A percentile compares a stretch with the other conserved stretches of the same genome.
Conservation (phyloP, 345 rosid genomes). For the Cochlearia excelsa region DNA sequence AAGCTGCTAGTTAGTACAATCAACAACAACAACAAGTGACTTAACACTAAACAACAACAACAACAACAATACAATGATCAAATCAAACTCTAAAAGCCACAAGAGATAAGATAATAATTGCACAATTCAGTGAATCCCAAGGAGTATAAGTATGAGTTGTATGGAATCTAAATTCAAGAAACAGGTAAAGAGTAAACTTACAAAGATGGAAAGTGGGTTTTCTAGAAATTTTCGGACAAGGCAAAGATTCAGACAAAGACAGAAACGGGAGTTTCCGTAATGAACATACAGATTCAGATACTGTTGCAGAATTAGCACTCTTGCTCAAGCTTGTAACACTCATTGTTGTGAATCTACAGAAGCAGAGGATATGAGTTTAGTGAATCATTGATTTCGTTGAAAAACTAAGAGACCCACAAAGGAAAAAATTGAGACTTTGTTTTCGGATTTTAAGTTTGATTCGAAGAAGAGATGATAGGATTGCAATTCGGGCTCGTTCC, state of each 20-base stretch:
- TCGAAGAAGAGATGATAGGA: conserved; percentile 32
- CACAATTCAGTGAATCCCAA: conserved; percentile 2
- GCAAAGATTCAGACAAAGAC: conserved; percentile 50
- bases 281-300: conserved; percentile 30
- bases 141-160: not conserved
- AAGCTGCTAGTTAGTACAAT: conserved; percentile 28
- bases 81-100: not conserved
- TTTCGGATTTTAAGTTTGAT: not conserved
- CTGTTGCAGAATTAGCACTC: conserved; percentile 8
- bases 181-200: conserved; percentile 34
- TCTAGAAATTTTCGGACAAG: conserved; percentile 43
- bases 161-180: not conserved
- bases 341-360: conserved; percentile 16
- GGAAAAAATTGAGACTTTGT: conserved; percentile 21
- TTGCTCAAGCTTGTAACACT: conserved; percentile 17
- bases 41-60: not conserved
- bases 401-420: conserved; percentile 15
- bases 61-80: not conserved
- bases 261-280: conserved; percentile 50
- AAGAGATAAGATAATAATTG: not conserved
- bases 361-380: conserved; percentile 13
- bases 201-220: conserved; percentile 42
- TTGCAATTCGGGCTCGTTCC: conserved; percentile 9
- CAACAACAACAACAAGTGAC: not conserved
- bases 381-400: conserved; percentile 21